These are phyloP conservation scores for Diaporthe velutina DNA, from an alignment of 2,329 filamentous ascomycete species.

Conservation along the genomic window DNA sequence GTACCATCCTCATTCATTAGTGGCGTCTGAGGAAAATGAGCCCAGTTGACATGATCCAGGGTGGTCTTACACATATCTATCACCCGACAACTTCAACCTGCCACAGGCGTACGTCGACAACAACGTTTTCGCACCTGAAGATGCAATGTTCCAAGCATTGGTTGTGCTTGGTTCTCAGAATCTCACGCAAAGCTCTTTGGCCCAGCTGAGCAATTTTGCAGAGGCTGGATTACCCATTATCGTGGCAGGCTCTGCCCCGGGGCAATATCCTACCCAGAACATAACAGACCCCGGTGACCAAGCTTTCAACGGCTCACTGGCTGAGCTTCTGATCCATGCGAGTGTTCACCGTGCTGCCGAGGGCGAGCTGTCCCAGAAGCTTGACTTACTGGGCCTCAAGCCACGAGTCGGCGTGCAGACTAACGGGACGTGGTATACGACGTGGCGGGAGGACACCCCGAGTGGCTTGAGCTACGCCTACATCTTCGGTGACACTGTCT, in stretches of 20 bases:
- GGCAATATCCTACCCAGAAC: neutral
- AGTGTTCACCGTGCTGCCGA: conserved; percentile 24
- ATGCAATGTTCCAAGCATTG: conserved; percentile 54
- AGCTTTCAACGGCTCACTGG: neutral
- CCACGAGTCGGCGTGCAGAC: neutral
- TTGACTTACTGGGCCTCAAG: neutral
- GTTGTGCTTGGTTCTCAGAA: conserved; percentile 8
- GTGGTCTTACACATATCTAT: conserved; percentile 58
- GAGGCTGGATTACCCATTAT: conserved; percentile 56
- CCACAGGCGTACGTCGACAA: conserved; percentile 52
- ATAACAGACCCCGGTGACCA: neutral
- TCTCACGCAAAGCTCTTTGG: conserved; percentile 42
- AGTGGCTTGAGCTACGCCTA: conserved; percentile 11
- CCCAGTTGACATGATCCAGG: conserved; percentile 39
- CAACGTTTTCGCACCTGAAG: conserved; percentile 52
- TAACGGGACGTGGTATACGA: conserved; percentile 29
- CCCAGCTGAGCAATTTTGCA: conserved; percentile 46
- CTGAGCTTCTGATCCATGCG: neutral
- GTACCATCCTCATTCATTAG: neutral
- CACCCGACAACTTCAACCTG: conserved; percentile 57
- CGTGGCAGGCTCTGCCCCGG: conserved; percentile 42
- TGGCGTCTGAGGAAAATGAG: neutral
- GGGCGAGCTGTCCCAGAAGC: neutral
- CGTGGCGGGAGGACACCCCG: conserved; percentile 23
- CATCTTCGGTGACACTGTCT: conserved; percentile 4